Evolutionary conservation across 2,329 filamentous ascomycete genomes (phyloP), one percentile per base, ranked within the genome.

Genomic region (Plenodomus lindquistii): DNA sequence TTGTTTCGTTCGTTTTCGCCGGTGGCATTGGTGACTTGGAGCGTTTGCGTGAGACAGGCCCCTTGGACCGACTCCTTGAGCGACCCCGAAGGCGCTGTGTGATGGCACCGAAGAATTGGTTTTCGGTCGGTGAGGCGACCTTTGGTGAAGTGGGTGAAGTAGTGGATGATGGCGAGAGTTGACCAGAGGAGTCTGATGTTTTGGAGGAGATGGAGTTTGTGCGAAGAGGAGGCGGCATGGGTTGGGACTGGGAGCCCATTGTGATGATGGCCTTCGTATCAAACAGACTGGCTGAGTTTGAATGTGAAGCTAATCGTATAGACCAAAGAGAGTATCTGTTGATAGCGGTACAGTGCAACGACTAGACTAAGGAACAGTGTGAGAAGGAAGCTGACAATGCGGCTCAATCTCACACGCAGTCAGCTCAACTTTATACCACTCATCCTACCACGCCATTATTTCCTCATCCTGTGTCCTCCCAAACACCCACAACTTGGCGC

Each of bases 81-180:
- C 69, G 65, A 16, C 66, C 66, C 20, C 62, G 59, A 20, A 73
- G 62, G 37, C 64, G 60, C 18, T 64, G 58, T 37, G 63, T 62
- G 52, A 73, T 69, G 43, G 68, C 65, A 20, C 65, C 64, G 46
- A 73, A 72, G 58, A 73, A 73, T 1, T 61, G 62, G 21, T 62
- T 55, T 40, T 71, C 65, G 22, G 61, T 58, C 9, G 66, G 64
- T 8, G 63, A 68, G 15, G 60, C 42, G 27, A 31, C 11, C 11
- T 31, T 31, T 8, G 27, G 27, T 35, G 41, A 24, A 7, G 44
- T 43, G 42, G 51, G 57, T 15, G 60, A 59, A n/a, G 55, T 60
- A 11, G 62, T 63, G 18, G 62, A 67, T 35, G 46, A 24, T 17
- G 61, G 53, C 5, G 58, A 56, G 27, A 59, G 43, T 21, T 60